Evolutionary conservation across 306 rosid species (phyloP).

Genomic region (Cercis canadensis): DNA sequence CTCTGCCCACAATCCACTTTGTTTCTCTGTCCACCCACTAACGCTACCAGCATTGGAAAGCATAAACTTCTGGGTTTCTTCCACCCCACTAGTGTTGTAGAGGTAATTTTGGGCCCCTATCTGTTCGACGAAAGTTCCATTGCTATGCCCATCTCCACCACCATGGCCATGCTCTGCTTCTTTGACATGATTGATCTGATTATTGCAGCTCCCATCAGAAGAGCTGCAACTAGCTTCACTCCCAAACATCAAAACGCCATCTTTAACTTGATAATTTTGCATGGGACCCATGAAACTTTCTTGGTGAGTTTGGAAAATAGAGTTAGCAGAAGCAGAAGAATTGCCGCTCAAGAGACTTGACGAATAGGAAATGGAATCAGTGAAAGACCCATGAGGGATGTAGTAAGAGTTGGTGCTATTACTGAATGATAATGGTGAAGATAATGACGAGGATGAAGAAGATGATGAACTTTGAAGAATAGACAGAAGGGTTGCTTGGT

Average conservation of each 20-base stretch:
- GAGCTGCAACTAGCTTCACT: conserved; percentile 72
- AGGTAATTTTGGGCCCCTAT: conserved; percentile 34
- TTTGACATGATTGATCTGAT: conserved; percentile 34
- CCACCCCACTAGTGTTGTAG: conserved; percentile 43
- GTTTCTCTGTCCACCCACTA: conserved; percentile 39
- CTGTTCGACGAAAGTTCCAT: conserved; percentile 35
- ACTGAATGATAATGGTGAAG: conserved; percentile 42
- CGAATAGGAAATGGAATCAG: conserved; percentile 38
- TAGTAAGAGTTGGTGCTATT: conserved; percentile 27
- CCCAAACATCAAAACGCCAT: conserved; percentile 47
- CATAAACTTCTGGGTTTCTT: conserved; percentile 48
- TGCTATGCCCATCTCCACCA: too few relatives aligned
- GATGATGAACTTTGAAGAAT: conserved; percentile 49
- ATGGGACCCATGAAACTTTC: conserved; percentile 48
- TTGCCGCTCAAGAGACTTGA: conserved; percentile 47
- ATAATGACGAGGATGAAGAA: conserved; percentile 39
- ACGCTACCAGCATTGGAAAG: conserved; percentile 28
- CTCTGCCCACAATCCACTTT: conserved; percentile 54
- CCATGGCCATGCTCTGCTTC: conserved; percentile 34
- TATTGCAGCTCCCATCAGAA: conserved; percentile 62
- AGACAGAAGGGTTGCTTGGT: conserved; percentile 41
- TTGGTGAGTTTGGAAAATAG: conserved; percentile 46
- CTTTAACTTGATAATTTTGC: conserved; percentile 42
- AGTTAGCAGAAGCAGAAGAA: conserved; percentile 32
- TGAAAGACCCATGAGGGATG: conserved; percentile 27